These are phyloP conservation scores for Tricholoma furcatifolium DNA, from an alignment of 768 basidiomycete genomes.

Conservation along the genomic window DNA sequence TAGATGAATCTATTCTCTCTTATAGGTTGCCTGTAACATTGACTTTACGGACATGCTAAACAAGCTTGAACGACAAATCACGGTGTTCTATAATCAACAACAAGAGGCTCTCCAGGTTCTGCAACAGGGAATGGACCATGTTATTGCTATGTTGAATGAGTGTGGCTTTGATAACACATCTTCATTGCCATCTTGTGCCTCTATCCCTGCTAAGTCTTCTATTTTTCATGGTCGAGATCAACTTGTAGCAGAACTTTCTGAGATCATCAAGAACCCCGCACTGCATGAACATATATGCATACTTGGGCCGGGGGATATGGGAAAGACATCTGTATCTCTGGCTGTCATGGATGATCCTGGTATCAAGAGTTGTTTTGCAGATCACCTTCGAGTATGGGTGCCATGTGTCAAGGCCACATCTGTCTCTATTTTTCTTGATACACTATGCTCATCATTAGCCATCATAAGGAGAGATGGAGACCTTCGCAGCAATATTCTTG, in stretches of 20 bases:
- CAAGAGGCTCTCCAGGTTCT: not conserved
- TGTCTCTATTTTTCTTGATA: no score
- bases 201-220: not conserved
- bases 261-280: not conserved
- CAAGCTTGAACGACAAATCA: not conserved
- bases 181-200: not conserved
- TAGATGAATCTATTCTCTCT: not conserved
- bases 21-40: not conserved
- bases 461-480: not conserved
- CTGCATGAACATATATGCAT: not conserved
- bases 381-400: slow-evolving; percentile 26
- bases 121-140: not conserved
- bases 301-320: slow-evolving; percentile 32
- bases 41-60: not conserved
- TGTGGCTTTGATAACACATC: not conserved
- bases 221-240: not conserved
- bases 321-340: slow-evolving; percentile 36
- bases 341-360: slow-evolving; percentile 25
- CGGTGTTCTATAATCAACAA: not conserved
- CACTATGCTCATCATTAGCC: no score
- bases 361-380: slow-evolving; percentile 21
- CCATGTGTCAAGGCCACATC: no score
- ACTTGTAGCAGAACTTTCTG: not conserved
- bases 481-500: not conserved
- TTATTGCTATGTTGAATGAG: not conserved